Conservation (phyloP, 2,329 filamentous ascomycete species). For the Fusarium beomiforme region DNA sequence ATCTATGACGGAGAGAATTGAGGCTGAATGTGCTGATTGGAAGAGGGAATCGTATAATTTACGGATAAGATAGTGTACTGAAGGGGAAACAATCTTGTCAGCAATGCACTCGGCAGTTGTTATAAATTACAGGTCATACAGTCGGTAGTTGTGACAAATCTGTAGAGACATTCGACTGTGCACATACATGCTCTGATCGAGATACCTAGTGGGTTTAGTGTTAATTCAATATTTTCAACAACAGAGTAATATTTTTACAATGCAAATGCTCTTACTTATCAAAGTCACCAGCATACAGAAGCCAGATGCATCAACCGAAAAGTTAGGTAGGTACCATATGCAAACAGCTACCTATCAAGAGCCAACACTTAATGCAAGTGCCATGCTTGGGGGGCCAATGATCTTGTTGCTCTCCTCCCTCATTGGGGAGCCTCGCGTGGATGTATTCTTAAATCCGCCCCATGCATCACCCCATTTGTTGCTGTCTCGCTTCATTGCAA, state of each 20-base stretch:
- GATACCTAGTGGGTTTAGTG: too few relatives aligned
- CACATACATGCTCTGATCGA: too few relatives aligned
- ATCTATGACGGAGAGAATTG: neutral
- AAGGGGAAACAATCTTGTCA: neutral
- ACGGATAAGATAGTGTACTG: neutral
- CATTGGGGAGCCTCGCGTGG: neutral
- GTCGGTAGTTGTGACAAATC: too few relatives aligned
- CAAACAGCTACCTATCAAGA: too few relatives aligned
- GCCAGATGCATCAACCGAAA: neutral
- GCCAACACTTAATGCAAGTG: neutral
- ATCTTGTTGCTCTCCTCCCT: neutral
- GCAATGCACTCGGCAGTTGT: neutral
- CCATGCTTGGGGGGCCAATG: neutral
- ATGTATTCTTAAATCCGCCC: slow-evolving; percentile 8
- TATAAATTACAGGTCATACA: too few relatives aligned
- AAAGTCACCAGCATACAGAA: neutral
- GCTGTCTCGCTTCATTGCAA: neutral
- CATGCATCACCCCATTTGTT: neutral
- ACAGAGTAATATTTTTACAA: neutral
- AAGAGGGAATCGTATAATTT: neutral
- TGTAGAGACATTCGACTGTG: too few relatives aligned
- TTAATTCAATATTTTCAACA: too few relatives aligned
- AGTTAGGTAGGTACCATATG: too few relatives aligned
- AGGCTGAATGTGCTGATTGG: neutral
- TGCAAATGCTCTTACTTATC: too few relatives aligned